A percentile compares a stretch with the other conserved stretches of the same genome.
phyloP scores from a whole-genome alignment of 1,284 basidiomycete species.

The Pholiota adiposa region DNA sequence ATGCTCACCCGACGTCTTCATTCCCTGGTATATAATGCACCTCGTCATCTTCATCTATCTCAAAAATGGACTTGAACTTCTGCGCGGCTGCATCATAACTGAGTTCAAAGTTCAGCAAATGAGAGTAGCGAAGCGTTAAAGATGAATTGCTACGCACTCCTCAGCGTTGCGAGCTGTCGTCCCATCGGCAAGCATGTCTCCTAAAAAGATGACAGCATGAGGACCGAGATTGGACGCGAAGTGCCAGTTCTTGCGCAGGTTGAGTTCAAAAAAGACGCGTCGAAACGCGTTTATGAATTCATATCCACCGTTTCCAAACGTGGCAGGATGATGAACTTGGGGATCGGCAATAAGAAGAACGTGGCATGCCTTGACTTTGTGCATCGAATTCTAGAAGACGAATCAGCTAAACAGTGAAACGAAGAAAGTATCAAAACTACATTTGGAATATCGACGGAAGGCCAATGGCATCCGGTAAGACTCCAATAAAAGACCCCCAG shows the following conservation, averaged over 20 bases:
- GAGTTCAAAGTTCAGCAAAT: slow-evolving; percentile 1
- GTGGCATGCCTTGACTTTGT: slow-evolving; percentile 18
- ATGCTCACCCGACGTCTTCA: slow-evolving; percentile 76
- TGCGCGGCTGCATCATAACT: slow-evolving; percentile 66
- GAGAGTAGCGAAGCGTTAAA: not conserved
- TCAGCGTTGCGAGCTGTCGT: slow-evolving; percentile 56
- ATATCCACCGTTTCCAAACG: slow-evolving; percentile 42
- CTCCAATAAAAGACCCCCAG: slow-evolving; percentile 56
- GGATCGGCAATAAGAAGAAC: slow-evolving; percentile 70
- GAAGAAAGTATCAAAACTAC: slow-evolving; percentile 19
- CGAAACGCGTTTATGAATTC: slow-evolving; percentile 46
- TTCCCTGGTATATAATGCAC: slow-evolving; percentile 84
- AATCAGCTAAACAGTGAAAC: not conserved
- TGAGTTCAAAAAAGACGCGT: slow-evolving; percentile 65
- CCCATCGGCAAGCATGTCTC: slow-evolving; percentile 79
- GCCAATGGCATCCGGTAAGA: slow-evolving; percentile 58
- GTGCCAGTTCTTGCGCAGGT: slow-evolving; percentile 79
- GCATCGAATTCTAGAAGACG: slow-evolving; percentile 9
- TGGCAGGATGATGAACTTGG: slow-evolving; percentile 65
- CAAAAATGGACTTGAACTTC: slow-evolving; percentile 70
- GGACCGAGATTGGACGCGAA: slow-evolving; percentile 64
- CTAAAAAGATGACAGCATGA: slow-evolving; percentile 79
- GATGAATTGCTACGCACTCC: slow-evolving; percentile 52
- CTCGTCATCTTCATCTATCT: slow-evolving; percentile 42
- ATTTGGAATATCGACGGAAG: slow-evolving; percentile 36